A percentile compares a stretch with the other conserved stretches of the same genome.
Conservation (phyloP, 352 stramenopile species). For the Phytophthora podocarpi region DNA sequence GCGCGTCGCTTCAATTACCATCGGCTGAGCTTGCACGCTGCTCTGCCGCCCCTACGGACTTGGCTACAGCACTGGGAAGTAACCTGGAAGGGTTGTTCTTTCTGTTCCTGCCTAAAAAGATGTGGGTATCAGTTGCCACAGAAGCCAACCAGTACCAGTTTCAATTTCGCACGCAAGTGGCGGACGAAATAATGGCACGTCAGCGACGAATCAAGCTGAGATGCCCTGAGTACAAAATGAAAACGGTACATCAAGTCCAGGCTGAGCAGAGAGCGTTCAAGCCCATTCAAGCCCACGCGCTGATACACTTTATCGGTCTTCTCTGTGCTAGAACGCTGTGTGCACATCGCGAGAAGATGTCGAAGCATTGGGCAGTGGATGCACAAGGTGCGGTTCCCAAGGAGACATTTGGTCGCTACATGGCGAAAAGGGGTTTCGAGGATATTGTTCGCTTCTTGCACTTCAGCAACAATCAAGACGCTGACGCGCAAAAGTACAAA, state of each 20-base stretch:
- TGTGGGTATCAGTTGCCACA: background rate
- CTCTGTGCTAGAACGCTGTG: background rate
- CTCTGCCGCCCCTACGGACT: background rate
- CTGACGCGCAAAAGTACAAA: background rate
- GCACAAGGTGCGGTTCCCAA: background rate
- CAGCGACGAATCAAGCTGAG: background rate
- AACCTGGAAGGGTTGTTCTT: background rate
- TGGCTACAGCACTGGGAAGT: background rate
- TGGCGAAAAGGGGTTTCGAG: background rate
- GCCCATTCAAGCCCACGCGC: background rate
- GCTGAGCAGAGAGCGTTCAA: background rate
- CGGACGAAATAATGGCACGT: background rate
- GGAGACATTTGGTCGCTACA: background rate
- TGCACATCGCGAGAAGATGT: constrained; percentile 1
- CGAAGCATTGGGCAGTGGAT: background rate
- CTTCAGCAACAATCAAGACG: background rate
- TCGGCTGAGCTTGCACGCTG: background rate
- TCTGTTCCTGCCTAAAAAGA: background rate
- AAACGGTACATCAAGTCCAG: background rate
- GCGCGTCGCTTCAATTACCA: background rate
- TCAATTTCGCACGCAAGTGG: background rate
- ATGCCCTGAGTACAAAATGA: constrained; percentile 2
- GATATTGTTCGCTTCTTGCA: constrained; percentile 3
- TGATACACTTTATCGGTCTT: background rate
- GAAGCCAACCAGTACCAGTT: background rate